Base-by-base conservation (phyloP, 2,329 filamentous ascomycete species). In the Alternaria novae-zelandiae region DNA sequence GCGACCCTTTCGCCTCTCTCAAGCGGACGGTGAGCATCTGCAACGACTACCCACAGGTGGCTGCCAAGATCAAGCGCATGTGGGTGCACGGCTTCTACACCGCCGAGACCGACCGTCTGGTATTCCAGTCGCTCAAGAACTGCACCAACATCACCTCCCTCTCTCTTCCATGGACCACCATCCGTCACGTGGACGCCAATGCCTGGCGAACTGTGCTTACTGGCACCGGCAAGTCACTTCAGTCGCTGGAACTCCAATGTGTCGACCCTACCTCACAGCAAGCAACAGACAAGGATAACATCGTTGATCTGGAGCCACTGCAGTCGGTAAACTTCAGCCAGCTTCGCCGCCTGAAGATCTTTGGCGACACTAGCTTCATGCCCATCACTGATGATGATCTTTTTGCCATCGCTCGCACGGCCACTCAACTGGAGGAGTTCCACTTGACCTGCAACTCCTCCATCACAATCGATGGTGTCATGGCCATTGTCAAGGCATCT, bases 31-130 rank as follows among this genome's bases (percentile, higher is more conserved):
- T 82, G 20, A 74, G 76, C 32, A 81, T 86, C 23, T 83, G 86
- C 70, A 74, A 77, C 36, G 69, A 79, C 43, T 82, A 81, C 54
- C 82, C 84, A 2, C 73, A 79, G 28, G 77, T 86, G 10, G 84
- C 84, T 4, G 76, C 78, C 21, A 81, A 85, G 69, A 84, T 86
- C 59, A 83, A 81, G 59, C 83, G 84, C 49, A 79, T 87, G 70
- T 86, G 84, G 84, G 86, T 87, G 73, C 83, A 86, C 61, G 85
- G 85, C 54, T 86, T 86, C 73, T 83, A 86, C 74, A 82, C 81
- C 7, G 79, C 82, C 50, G 81, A 86, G 66, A 86, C 84, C 5
- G 83, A 85, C 69, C 78, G 79, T 28, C 78, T 84, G 63, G 82
- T 87, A 55, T 83, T 86, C 61, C 78, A 81, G 15, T 82, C 83